Evolutionary conservation across 371 early-diverging fungal genomes (phyloP).

Genomic region (Mycotypha africana): DNA sequence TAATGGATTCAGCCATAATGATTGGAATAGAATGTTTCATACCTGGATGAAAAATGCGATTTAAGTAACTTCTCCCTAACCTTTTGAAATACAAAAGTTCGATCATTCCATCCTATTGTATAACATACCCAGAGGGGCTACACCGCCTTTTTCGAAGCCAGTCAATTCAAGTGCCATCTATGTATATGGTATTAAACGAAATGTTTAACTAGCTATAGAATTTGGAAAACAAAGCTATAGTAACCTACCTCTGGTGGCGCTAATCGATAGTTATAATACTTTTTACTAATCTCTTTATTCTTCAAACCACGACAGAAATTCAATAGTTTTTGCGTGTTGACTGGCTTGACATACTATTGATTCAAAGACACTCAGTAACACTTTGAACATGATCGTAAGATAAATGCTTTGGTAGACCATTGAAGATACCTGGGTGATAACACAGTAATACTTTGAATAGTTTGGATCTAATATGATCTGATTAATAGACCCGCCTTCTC

Average conservation of each 20-base stretch:
- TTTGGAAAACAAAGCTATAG: no score
- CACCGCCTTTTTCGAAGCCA: conserved; percentile 67
- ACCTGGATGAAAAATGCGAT: conserved; percentile 19
- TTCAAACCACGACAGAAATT: conserved; percentile 57
- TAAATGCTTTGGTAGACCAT: not conserved
- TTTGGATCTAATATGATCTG: conserved; percentile 10
- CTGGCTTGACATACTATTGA: conserved; percentile 62
- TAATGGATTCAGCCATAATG: conserved; percentile 57
- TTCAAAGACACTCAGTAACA: no score
- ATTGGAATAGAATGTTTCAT: conserved; percentile 52
- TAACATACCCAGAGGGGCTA: conserved; percentile 58
- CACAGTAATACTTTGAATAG: conserved; percentile 44
- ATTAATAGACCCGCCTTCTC: not conserved
- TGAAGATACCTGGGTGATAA: conserved; percentile 59
- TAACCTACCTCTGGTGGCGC: conserved; percentile 36
- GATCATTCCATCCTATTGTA: not conserved
- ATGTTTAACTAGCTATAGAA: no score
- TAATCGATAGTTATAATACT: conserved; percentile 57
- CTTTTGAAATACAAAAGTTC: not conserved
- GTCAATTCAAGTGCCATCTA: conserved; percentile 53
- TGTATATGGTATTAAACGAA: not conserved
- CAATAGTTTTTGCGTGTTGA: conserved; percentile 61
- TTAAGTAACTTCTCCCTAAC: not conserved
- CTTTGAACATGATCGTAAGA: no score
- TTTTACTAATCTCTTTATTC: conserved; percentile 45